A percentile compares a stretch with the other conserved stretches of the same genome.
Conservation (phyloP, 192 early-diverging fungal genomes). For the Entomortierella chlamydospora region DNA sequence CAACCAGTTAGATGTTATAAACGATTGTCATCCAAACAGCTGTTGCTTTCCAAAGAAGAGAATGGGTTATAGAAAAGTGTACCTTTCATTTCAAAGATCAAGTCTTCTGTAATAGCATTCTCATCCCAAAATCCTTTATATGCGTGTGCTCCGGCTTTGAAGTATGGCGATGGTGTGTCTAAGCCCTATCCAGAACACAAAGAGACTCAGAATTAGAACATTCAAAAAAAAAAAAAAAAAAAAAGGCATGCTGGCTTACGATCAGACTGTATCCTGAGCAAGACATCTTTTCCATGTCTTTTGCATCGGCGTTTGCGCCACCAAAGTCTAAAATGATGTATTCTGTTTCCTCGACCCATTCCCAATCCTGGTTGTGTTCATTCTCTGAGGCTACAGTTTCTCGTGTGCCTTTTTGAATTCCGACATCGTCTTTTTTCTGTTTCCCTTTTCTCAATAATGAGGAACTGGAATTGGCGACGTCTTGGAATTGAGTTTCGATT, state of each 20-base stretch:
- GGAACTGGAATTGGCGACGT: slow-evolving; percentile 1
- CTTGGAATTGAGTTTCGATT: slow-evolving; percentile 31
- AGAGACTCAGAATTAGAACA: background rate
- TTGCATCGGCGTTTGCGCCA: slow-evolving; percentile 6
- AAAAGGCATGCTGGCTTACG: background rate
- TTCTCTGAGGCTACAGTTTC: background rate
- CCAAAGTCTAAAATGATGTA: slow-evolving; percentile 49
- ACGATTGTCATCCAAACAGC: background rate
- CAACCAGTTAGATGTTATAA: background rate
- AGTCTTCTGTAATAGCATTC: slow-evolving; percentile 41
- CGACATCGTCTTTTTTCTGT: background rate
- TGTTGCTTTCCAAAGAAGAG: background rate
- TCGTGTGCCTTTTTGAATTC: background rate
- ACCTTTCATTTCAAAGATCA: slow-evolving; percentile 51
- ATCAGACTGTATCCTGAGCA: slow-evolving; percentile 26
- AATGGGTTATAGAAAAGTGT: background rate
- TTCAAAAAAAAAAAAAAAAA: background rate
- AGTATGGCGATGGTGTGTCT: slow-evolving; percentile 38
- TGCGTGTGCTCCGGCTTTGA: slow-evolving; percentile 14
- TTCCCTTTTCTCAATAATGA: background rate
- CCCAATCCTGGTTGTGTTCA: slow-evolving; percentile 30
- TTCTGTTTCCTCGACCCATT: slow-evolving; percentile 53
- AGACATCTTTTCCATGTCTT: slow-evolving; percentile 18
- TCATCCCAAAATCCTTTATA: slow-evolving; percentile 43
- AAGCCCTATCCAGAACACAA: slow-evolving; percentile 10